Conservation (phyloP, 1,139 yeast species). For the Suhomyces wounanorum region DNA sequence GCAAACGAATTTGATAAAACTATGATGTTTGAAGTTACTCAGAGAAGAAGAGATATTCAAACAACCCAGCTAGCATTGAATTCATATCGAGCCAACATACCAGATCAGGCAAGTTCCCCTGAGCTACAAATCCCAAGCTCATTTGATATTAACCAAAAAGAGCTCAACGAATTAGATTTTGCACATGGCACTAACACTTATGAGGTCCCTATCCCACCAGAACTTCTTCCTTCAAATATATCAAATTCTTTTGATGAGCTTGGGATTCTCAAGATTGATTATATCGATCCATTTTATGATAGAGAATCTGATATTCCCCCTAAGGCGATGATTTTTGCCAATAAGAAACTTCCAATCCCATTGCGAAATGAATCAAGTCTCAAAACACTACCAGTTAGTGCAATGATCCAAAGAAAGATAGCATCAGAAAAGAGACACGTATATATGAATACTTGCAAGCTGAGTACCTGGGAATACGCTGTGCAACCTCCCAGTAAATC, state of each 20-base stretch:
- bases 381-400: slow-evolving; percentile 18
- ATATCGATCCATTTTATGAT: slow-evolving; percentile 65
- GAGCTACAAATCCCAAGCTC: slow-evolving; percentile 18
- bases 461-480: slow-evolving; percentile 32
- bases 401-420: slow-evolving; percentile 9
- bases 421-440: not conserved
- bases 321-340: slow-evolving; percentile 65
- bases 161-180: not conserved
- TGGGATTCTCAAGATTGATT: slow-evolving; percentile 55
- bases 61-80: not conserved
- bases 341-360: slow-evolving; percentile 55
- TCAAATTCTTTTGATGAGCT: slow-evolving; percentile 39
- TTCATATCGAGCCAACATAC: not conserved
- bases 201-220: slow-evolving; percentile 24
- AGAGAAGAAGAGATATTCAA: slow-evolving; percentile 5
- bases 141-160: slow-evolving; percentile 5
- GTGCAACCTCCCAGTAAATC: slow-evolving; percentile 33
- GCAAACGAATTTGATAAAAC: slow-evolving; percentile 16
- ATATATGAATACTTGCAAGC: not conserved
- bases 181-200: slow-evolving; percentile 15
- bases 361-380: slow-evolving; percentile 19
- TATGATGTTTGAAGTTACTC: slow-evolving; percentile 14
- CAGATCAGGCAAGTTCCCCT: not conserved
- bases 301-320: slow-evolving; percentile 51
- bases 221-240: slow-evolving; percentile 25